phyloP scores from a whole-genome alignment of 169 alveolate genomes.

The Plasmodium vivax region DNA sequence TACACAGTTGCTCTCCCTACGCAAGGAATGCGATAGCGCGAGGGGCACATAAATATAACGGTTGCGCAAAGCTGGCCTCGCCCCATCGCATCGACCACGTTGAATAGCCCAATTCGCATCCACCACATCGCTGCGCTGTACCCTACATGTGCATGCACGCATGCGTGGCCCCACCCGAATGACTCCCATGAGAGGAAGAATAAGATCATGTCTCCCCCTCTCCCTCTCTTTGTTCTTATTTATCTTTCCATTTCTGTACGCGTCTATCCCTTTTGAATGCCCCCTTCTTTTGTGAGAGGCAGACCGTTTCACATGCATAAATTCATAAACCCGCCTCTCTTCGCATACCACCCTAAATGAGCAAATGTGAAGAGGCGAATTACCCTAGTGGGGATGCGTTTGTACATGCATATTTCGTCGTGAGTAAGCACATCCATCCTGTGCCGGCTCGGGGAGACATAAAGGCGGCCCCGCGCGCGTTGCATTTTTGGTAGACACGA shows the following conservation, averaged over 20 bases:
- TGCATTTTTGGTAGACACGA: conserved; percentile 1
- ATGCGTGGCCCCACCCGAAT: background rate
- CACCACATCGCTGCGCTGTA: background rate
- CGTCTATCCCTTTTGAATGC: background rate
- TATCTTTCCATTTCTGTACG: background rate
- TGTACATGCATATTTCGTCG: background rate
- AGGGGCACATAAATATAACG: background rate
- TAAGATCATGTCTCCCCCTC: too few species aligned
- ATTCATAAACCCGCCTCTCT: background rate
- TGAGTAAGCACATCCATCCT: background rate
- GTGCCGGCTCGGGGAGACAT: background rate
- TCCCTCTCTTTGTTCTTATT: background rate
- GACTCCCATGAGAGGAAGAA: too few species aligned
- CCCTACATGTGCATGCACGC: background rate
- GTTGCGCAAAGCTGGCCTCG: background rate
- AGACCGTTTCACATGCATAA: background rate
- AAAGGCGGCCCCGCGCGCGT: background rate
- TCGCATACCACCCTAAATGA: background rate
- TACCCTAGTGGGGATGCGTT: background rate
- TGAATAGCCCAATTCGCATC: background rate
- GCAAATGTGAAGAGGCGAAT: background rate
- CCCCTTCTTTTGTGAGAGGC: background rate
- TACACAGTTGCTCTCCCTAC: background rate
- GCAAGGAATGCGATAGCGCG: background rate
- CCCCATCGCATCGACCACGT: background rate